Evolutionary conservation across 2,329 filamentous ascomycete species (phyloP).

Genomic region (Pseudogymnoascus sp.): DNA sequence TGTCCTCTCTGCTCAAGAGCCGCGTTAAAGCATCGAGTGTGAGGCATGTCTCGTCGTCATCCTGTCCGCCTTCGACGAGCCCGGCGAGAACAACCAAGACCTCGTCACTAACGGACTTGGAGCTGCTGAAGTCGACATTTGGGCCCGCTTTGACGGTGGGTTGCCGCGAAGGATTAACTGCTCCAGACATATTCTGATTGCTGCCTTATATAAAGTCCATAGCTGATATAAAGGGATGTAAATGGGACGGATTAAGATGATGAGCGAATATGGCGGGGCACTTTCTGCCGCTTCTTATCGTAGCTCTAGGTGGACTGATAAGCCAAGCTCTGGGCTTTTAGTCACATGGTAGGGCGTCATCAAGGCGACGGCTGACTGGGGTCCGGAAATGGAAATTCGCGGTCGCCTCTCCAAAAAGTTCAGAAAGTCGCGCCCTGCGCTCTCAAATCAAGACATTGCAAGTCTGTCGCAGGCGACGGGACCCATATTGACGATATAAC

Average conservation of each 20-base stretch:
- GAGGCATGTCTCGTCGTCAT: slow-evolving; percentile 63
- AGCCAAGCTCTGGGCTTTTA: slow-evolving; percentile 6
- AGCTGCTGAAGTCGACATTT: slow-evolving; percentile 9
- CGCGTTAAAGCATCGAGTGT: slow-evolving; percentile 53
- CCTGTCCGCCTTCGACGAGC: slow-evolving; percentile 83
- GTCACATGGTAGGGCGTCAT: slow-evolving; percentile 7
- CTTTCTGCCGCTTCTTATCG: slow-evolving; percentile 8
- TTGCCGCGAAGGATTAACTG: background rate
- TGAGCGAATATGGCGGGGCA: slow-evolving; percentile 9
- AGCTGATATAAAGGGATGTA: background rate
- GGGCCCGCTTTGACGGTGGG: slow-evolving; percentile 18
- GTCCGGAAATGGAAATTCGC: slow-evolving; percentile 9
- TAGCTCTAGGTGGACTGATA: background rate
- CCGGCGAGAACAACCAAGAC: slow-evolving; percentile 59
- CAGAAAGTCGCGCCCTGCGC: background rate
- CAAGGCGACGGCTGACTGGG: slow-evolving; percentile 5
- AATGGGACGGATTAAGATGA: background rate
- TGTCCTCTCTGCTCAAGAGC: slow-evolving; percentile 49
- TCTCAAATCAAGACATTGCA: background rate
- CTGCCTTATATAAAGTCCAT: slow-evolving; percentile 4
- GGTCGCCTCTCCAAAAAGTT: slow-evolving; percentile 4
- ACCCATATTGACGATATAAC: background rate
- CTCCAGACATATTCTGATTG: slow-evolving; percentile 7
- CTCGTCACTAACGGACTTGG: slow-evolving; percentile 52
- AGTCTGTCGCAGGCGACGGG: slow-evolving; percentile 6